A percentile compares a stretch with the other conserved stretches of the same genome.
These are phyloP conservation scores for Leccinum disarticulatum DNA, from an alignment of 768 basidiomycete genomes.

Conservation along the genomic window DNA sequence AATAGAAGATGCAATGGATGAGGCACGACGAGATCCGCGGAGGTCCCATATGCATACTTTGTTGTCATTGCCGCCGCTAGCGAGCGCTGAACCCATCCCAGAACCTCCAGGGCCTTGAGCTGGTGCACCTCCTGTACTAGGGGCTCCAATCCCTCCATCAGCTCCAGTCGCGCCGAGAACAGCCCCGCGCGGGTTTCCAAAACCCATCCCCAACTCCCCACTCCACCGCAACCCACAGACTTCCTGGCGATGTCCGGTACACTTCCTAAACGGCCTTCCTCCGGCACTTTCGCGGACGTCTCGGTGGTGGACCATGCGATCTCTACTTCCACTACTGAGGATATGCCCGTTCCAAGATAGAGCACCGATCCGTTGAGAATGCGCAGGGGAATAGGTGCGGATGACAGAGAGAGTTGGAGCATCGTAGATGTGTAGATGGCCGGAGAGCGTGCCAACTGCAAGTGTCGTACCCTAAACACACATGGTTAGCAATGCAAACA, in stretches of 20 bases:
- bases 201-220: slow-evolving; percentile 28
- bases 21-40: slow-evolving; percentile 53
- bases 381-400: slow-evolving; percentile 83
- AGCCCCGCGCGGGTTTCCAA: slow-evolving; percentile 24
- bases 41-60: slow-evolving; percentile 98
- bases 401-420: slow-evolving; percentile 71
- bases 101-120: slow-evolving; percentile 31
- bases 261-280: slow-evolving; percentile 67
- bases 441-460: slow-evolving; percentile 90
- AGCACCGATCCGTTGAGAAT: slow-evolving; percentile 87
- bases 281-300: slow-evolving; percentile 73
- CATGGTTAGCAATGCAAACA: background rate
- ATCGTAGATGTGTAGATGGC: slow-evolving; percentile 91
- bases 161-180: slow-evolving; percentile 24
- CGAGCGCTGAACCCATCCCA: slow-evolving; percentile 57
- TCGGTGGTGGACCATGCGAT: slow-evolving; percentile 87
- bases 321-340: slow-evolving; percentile 87
- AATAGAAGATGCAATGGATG: slow-evolving; percentile 25
- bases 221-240: slow-evolving; percentile 97
- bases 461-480: slow-evolving; percentile 69
- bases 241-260: slow-evolving; percentile 83
- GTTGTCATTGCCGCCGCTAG: slow-evolving; percentile 97
- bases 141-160: slow-evolving; percentile 22
- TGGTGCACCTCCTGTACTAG: slow-evolving; percentile 23
- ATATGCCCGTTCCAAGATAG: slow-evolving; percentile 92